Conservation (phyloP, 2,329 filamentous ascomycete species). For the Fusarium transvaalense region DNA sequence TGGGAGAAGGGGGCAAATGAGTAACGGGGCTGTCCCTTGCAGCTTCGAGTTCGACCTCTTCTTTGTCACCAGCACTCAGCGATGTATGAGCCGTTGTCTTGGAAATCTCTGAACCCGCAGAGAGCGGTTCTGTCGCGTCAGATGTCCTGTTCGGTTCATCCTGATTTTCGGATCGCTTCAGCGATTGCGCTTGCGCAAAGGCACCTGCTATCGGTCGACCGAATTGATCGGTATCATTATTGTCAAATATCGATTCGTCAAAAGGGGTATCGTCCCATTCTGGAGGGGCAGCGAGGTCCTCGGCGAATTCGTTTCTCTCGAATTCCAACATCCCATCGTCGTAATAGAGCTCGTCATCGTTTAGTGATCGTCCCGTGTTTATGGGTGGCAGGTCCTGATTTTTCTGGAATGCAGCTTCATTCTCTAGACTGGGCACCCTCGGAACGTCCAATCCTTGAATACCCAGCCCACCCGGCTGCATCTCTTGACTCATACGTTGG, state of each 20-base stretch:
- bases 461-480: conserved; percentile 55
- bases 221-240: conserved; percentile 72
- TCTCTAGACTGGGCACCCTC: conserved; percentile 28
- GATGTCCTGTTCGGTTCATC: conserved; percentile 59
- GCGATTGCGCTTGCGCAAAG: conserved; percentile 66
- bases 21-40: conserved; percentile 13
- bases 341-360: conserved; percentile 76
- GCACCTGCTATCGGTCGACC: conserved; percentile 70
- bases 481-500: conserved; percentile 25
- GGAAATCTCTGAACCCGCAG: conserved; percentile 58
- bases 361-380: conserved; percentile 18
- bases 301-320: conserved; percentile 59
- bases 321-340: conserved; percentile 71
- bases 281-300: conserved; percentile 56
- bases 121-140: conserved; percentile 60
- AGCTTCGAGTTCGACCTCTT: conserved; percentile 23
- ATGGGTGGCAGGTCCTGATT: conserved; percentile 37
- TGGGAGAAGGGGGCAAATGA: conserved; percentile 20
- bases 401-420: conserved; percentile 42
- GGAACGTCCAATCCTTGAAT: conserved; percentile 55
- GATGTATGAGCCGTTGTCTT: conserved; percentile 68
- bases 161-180: conserved; percentile 54
- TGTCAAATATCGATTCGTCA: conserved; percentile 80
- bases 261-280: conserved; percentile 69
- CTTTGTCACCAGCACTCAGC: conserved; percentile 52